phyloP scores from a whole-genome alignment of 83 land plant species.

The Larix sibirica region DNA sequence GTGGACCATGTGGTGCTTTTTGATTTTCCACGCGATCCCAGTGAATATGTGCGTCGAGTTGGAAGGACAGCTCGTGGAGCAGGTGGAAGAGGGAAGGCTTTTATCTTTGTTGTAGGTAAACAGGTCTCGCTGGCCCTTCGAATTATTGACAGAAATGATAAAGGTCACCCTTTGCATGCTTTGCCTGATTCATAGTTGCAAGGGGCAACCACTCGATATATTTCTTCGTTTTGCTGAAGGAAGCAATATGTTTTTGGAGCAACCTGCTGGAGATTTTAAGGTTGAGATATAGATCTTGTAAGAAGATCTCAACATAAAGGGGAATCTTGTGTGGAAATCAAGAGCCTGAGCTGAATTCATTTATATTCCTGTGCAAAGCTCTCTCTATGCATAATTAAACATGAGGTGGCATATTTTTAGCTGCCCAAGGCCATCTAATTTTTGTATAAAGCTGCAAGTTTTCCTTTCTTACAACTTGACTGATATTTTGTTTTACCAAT shows the following conservation, averaged over 20 bases:
- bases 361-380: neutral
- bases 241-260: neutral
- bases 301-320: neutral
- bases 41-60: conserved; percentile 96
- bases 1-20: conserved; percentile 96
- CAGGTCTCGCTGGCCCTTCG: conserved; percentile 89
- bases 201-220: neutral
- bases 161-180: conserved; percentile 92
- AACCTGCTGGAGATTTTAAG: conserved; percentile 1
- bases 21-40: conserved; percentile 98
- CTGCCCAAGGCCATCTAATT: neutral
- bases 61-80: conserved; percentile 99
- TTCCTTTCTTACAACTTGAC: neutral
- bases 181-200: conserved; percentile 48
- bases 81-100: conserved; percentile 90
- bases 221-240: neutral
- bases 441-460: neutral
- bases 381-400: neutral
- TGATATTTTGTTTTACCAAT: neutral
- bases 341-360: neutral
- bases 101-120: conserved; percentile 90
- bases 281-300: neutral
- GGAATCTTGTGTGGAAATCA: neutral
- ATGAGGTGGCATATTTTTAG: neutral
- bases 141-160: conserved; percentile 81